Percentiles rank a stretch among this genome's conserved stretches.
phyloP scores from a whole-genome alignment of 139 green algal species.

The Tetradesmus obliquus region DNA sequence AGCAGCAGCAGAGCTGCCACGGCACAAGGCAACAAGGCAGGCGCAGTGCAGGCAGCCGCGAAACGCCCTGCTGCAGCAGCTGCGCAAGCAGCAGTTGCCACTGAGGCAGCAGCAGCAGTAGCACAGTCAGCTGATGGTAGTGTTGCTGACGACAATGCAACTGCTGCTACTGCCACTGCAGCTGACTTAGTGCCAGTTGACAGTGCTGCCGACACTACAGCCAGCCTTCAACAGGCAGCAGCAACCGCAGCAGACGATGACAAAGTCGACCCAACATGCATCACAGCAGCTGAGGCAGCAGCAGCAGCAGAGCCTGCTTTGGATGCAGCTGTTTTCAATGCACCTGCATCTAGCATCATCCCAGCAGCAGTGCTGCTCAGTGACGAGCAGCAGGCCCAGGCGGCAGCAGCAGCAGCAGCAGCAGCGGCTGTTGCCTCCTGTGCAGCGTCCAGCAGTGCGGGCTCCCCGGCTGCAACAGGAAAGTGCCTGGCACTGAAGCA shows the following conservation, averaged over 20 bases:
- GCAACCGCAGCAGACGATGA: background rate
- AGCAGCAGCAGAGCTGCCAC: background rate
- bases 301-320: background rate
- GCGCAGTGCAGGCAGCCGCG: background rate
- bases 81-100: background rate
- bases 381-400: background rate
- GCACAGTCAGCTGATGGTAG: background rate
- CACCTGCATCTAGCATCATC: background rate
- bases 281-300: background rate
- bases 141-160: background rate
- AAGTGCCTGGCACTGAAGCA: background rate
- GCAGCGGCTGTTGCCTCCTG: background rate
- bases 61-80: background rate
- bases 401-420: background rate
- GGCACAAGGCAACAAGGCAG: background rate
- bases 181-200: background rate
- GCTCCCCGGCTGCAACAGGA: background rate
- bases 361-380: background rate
- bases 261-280: background rate
- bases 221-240: background rate
- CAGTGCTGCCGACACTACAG: background rate
- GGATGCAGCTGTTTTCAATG: background rate
- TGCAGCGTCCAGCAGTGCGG: background rate
- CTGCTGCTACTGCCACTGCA: background rate
- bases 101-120: background rate